A percentile compares a stretch with the other conserved stretches of the same genome.
phyloP scores from a whole-genome alignment of 202 grass and related monocot genomes.

The Schoenoplectus triqueter region DNA sequence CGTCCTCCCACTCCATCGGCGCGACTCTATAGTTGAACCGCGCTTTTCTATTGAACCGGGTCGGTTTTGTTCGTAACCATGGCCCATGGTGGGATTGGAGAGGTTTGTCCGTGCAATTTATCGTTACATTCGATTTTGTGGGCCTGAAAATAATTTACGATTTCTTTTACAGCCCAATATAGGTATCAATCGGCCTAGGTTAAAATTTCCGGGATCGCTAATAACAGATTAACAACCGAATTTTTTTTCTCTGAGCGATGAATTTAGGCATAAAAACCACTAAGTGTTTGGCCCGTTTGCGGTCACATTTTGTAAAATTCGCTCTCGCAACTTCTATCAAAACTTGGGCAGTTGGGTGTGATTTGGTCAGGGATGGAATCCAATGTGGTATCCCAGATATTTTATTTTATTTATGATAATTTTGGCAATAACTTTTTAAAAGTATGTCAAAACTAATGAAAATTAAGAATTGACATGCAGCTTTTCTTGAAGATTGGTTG shows the following conservation, averaged over 20 bases:
- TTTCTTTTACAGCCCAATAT: background rate
- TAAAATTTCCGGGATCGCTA: too few species aligned
- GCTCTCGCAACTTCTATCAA: too few species aligned
- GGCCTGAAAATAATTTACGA: background rate
- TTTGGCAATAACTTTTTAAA: too few species aligned
- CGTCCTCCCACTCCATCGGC: conserved; percentile 69
- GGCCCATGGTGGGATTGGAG: background rate
- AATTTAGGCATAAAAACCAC: too few species aligned
- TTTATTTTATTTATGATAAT: too few species aligned
- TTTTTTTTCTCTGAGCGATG: background rate
- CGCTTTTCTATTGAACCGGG: background rate
- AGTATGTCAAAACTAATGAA: too few species aligned
- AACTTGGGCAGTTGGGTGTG: too few species aligned
- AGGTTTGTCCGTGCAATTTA: background rate
- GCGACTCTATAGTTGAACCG: conserved; percentile 8
- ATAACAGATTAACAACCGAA: background rate
- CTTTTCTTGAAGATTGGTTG: too few species aligned
- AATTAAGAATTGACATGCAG: too few species aligned
- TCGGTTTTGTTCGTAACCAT: background rate
- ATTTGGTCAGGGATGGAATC: too few species aligned
- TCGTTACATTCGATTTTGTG: background rate
- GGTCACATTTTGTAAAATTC: background rate
- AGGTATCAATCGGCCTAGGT: background rate
- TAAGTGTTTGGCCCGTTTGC: background rate
- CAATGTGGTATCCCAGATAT: too few species aligned